Evolutionary conservation across 371 early-diverging fungal species (phyloP).

Genomic region (Gilbertella persicaria): DNA sequence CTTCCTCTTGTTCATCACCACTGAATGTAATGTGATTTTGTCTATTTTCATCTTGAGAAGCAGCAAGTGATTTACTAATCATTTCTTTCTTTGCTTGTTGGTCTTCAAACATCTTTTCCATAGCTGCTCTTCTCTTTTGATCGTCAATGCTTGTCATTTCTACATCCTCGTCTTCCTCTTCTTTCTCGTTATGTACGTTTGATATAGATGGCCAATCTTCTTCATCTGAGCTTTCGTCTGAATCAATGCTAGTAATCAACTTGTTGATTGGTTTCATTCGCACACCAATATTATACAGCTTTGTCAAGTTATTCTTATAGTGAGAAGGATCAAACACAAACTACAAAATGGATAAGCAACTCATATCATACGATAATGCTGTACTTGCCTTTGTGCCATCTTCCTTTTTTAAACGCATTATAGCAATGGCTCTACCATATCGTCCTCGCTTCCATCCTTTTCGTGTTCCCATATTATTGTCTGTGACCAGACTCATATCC

Average conservation of each 20-base stretch:
- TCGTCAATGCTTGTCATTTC: slow-evolving; percentile 18
- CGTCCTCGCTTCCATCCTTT: slow-evolving; percentile 76
- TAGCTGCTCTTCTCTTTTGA: slow-evolving; percentile 36
- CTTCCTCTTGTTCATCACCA: slow-evolving; percentile 19
- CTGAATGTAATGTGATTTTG: slow-evolving; percentile 34
- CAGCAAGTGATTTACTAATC: slow-evolving; percentile 23
- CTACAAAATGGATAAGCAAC: slow-evolving; percentile 14
- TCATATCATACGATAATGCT: no score
- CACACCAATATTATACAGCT: slow-evolving; percentile 56
- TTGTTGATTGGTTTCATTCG: slow-evolving; percentile 43
- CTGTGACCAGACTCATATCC: slow-evolving; percentile 75
- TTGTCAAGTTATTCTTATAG: slow-evolving; percentile 71
- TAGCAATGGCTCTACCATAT: slow-evolving; percentile 75
- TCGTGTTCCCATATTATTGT: slow-evolving; percentile 65
- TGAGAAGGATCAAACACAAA: slow-evolving; percentile 74
- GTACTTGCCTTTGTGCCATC: slow-evolving; percentile 50
- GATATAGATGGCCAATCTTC: slow-evolving; percentile 7
- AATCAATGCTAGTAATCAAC: slow-evolving; percentile 29
- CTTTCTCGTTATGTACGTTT: not conserved
- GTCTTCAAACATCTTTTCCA: slow-evolving; percentile 29
- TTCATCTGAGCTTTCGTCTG: slow-evolving; percentile 5
- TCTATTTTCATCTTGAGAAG: slow-evolving; percentile 2
- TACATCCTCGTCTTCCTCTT: not conserved
- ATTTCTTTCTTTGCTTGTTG: slow-evolving; percentile 28
- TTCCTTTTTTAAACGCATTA: slow-evolving; percentile 62